These are phyloP conservation scores for Penicillium corylophilum DNA, from an alignment of 2,329 filamentous ascomycete genomes.

Conservation along the genomic window DNA sequence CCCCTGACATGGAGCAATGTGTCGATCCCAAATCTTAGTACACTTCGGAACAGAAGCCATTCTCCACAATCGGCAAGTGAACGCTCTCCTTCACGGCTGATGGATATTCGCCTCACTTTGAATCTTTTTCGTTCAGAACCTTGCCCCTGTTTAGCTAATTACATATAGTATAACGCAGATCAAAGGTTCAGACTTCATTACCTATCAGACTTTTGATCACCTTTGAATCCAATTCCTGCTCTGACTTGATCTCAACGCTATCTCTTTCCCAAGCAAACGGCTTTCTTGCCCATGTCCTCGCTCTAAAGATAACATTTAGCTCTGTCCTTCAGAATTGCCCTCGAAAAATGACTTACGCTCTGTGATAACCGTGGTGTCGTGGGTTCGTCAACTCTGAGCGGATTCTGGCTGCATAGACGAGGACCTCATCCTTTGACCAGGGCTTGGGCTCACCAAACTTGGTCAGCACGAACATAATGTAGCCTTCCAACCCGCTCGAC, in stretches of 20 bases:
- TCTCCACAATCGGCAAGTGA: background rate
- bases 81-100: background rate
- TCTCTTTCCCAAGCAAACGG: too few relatives aligned
- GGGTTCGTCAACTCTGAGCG: conserved; percentile 2
- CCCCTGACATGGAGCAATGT: background rate
- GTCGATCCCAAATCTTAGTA: background rate
- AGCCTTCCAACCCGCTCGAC: conserved; percentile 22
- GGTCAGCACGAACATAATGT: conserved; percentile 21
- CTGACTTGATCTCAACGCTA: too few relatives aligned
- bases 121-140: background rate
- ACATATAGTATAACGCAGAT: background rate
- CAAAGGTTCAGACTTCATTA: too few relatives aligned
- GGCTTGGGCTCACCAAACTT: conserved; percentile 15
- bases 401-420: conserved; percentile 5
- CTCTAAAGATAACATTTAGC: too few relatives aligned
- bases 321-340: too few relatives aligned
- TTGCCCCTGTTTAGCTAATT: background rate
- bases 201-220: too few relatives aligned
- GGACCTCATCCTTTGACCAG: conserved; percentile 6
- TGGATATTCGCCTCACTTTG: background rate
- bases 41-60: background rate
- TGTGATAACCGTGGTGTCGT: background rate
- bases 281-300: too few relatives aligned
- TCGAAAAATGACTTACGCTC: background rate
- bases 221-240: too few relatives aligned